phyloP scores from a whole-genome alignment of 176 grass and related monocot genomes.

The Carex cristatella region DNA sequence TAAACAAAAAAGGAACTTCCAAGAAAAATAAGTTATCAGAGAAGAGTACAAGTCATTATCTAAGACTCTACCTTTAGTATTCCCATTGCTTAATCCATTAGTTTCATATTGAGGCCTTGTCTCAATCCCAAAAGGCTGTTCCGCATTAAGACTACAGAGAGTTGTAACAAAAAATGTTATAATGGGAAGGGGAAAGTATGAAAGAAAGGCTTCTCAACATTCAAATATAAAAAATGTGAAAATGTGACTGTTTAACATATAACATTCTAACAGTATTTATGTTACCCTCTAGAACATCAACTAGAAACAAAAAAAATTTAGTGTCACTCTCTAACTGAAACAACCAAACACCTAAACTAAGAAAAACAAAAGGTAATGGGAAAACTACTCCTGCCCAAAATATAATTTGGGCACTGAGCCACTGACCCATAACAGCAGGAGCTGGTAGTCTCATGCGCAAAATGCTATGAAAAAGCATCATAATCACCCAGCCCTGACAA shows the following conservation, averaged over 20 bases:
- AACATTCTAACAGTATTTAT: not conserved
- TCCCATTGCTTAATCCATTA: not conserved
- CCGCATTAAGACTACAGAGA: constrained; percentile 35
- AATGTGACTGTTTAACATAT: not conserved
- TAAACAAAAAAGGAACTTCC: constrained; percentile 1
- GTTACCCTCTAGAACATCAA: not conserved
- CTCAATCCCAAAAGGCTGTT: not conserved
- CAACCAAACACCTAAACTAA: not conserved
- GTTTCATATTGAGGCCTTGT: not conserved
- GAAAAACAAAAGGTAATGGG: not conserved
- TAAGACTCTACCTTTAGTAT: not conserved
- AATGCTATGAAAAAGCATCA: not conserved
- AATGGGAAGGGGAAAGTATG: not conserved
- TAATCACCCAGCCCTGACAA: not conserved
- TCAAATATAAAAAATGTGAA: not conserved
- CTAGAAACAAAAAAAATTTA: not conserved
- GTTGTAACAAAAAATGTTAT: not conserved
- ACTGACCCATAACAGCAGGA: not conserved
- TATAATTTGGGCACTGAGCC: not conserved
- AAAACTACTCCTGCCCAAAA: not conserved
- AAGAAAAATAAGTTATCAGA: constrained; percentile 1
- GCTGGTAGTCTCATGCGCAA: not conserved
- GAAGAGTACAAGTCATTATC: not conserved
- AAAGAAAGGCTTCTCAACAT: not conserved
- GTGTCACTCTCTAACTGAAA: not conserved